phyloP scores from a whole-genome alignment of 805 yeast genomes.

The Saccharomyces paradoxus region DNA sequence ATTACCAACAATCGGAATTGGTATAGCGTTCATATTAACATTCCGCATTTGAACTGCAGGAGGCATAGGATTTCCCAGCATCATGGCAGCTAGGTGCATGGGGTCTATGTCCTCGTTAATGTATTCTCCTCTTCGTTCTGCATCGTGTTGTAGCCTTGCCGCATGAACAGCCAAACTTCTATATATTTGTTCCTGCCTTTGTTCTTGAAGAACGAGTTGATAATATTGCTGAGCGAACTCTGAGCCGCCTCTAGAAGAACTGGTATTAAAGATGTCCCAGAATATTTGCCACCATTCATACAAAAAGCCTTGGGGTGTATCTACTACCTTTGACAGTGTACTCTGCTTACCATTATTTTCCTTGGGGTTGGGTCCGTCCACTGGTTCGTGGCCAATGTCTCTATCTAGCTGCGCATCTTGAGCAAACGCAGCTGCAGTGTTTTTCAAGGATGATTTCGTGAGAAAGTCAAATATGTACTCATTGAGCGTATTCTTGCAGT shows the following conservation, averaged over 20 bases:
- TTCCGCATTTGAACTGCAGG: neutral
- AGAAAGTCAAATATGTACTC: constrained; percentile 84
- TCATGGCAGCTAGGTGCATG: constrained; percentile 7
- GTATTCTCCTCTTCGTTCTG: constrained; percentile 32
- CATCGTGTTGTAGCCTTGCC: constrained; percentile 39
- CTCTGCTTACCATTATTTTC: neutral
- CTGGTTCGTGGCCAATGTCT: constrained; percentile 35
- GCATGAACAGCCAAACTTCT: constrained; percentile 38
- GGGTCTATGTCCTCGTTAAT: constrained; percentile 29
- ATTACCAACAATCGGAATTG: neutral
- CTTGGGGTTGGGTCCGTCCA: neutral
- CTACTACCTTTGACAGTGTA: constrained; percentile 41
- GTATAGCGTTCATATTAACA: neutral
- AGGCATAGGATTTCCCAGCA: neutral
- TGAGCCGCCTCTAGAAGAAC: constrained; percentile 58
- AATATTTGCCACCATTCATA: constrained; percentile 95
- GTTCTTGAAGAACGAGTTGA: constrained; percentile 51
- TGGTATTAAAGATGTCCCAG: constrained; percentile 87
- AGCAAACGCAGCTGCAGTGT: constrained; percentile 66
- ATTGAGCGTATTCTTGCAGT: constrained; percentile 49
- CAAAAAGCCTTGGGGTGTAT: constrained; percentile 79
- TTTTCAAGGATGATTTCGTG: constrained; percentile 59
- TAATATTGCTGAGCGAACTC: constrained; percentile 62
- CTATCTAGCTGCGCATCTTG: constrained; percentile 45
- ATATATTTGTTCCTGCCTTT: constrained; percentile 49